Conservation (phyloP, 2,329 filamentous ascomycete genomes). For the Diaporthe sp. region DNA sequence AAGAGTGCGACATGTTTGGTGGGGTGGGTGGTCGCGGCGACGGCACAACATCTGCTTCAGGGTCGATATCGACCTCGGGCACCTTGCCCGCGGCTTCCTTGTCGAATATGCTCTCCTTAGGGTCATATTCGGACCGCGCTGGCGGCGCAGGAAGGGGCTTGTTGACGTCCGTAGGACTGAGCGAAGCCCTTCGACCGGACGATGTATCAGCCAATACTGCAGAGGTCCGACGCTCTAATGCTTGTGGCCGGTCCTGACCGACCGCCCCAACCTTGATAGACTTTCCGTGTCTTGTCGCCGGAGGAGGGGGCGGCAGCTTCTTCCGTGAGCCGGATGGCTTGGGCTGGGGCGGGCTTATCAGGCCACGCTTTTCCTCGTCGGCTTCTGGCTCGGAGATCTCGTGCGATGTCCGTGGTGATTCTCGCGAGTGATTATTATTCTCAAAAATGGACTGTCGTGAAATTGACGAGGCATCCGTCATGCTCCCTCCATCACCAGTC, state of each 20-base stretch:
- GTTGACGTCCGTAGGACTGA: conserved; percentile 64
- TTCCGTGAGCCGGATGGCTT: conserved; percentile 60
- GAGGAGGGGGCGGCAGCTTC: conserved; percentile 79
- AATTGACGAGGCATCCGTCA: conserved; percentile 70
- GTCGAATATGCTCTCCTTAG: conserved; percentile 66
- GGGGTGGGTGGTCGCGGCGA: conserved; percentile 57
- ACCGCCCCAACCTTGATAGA: conserved; percentile 69
- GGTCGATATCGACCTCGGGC: conserved; percentile 56
- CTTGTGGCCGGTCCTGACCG: conserved; percentile 48
- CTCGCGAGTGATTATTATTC: conserved; percentile 50
- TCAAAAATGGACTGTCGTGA: conserved; percentile 73
- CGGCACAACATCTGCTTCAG: conserved; percentile 48
- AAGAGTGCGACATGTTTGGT: conserved; percentile 52
- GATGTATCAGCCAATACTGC: conserved; percentile 44
- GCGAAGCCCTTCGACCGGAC: conserved; percentile 53
- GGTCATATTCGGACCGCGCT: conserved; percentile 60
- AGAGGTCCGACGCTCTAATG: conserved; percentile 27
- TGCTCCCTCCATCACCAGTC: conserved; percentile 61
- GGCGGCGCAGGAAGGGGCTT: conserved; percentile 74
- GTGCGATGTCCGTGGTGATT: conserved; percentile 71
- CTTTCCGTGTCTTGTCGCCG: conserved; percentile 83
- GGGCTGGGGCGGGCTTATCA: conserved; percentile 47
- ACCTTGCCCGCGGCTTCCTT: conserved; percentile 67
- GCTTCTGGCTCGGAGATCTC: conserved; percentile 68
- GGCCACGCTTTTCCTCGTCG: conserved; percentile 58